These are phyloP conservation scores for Botryosphaeria dothidea DNA, from an alignment of 2,329 filamentous ascomycete species.

Conservation along the genomic window DNA sequence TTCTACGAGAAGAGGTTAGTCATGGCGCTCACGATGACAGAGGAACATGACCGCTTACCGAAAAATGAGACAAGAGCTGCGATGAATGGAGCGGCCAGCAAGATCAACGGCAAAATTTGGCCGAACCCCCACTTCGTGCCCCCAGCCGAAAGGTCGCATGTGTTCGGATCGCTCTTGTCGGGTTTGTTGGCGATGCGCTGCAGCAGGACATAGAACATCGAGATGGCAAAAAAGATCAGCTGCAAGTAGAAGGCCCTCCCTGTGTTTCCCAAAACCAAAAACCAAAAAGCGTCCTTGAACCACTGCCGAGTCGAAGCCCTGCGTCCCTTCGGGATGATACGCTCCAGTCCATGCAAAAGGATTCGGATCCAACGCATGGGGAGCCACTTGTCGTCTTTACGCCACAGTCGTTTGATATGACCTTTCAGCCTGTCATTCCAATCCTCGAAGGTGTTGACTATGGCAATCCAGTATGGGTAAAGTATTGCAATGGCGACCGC, in stretches of 20 bases:
- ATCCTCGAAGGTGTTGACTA: background rate
- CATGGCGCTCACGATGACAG: no score
- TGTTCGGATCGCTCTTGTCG: background rate
- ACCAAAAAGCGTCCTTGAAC: background rate
- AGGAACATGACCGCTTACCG: background rate
- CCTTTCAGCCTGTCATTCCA: background rate
- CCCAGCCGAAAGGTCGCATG: background rate
- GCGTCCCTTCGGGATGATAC: background rate
- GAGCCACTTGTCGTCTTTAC: background rate
- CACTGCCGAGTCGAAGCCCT: no score
- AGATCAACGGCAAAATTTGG: background rate
- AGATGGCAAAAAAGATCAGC: background rate
- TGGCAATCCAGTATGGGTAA: conserved; percentile 10
- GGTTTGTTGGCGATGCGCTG: background rate
- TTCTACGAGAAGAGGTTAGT: no score
- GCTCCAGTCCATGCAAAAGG: background rate
- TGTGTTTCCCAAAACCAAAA: background rate
- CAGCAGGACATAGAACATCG: background rate
- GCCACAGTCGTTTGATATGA: background rate
- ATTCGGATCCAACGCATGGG: background rate
- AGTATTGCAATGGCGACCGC: background rate
- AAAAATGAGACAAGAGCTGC: background rate
- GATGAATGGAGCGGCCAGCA: background rate
- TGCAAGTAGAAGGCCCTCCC: background rate
- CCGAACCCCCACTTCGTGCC: conserved; percentile 8